Evolutionary conservation across 805 yeast genomes (phyloP).

Genomic region (Yarrowia deformans): DNA sequence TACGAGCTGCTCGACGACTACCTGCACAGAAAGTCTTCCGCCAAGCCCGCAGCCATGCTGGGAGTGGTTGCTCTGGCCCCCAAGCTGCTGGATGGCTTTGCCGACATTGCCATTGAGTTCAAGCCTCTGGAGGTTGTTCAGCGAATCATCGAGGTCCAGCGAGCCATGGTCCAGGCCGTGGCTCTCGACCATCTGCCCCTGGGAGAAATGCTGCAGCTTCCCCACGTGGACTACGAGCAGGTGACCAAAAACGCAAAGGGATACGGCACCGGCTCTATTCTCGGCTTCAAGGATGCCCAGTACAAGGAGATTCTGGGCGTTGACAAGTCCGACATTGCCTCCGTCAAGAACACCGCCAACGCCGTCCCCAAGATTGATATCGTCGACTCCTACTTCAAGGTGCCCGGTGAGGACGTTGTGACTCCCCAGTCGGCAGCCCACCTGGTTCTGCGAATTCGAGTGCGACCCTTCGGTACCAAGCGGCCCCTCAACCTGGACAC

Average conservation of each 20-base stretch:
- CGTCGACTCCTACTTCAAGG: conserved; percentile 74
- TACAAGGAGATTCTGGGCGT: conserved; percentile 28
- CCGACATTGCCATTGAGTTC: conserved; percentile 83
- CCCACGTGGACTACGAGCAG: conserved; percentile 64
- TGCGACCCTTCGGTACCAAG: conserved; percentile 68
- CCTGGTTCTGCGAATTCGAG: conserved; percentile 74
- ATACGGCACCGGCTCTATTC: conserved; percentile 28
- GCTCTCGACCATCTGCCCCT: conserved; percentile 56
- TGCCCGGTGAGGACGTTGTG: conserved; percentile 82
- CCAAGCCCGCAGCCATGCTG: conserved; percentile 61
- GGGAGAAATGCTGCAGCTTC: conserved; percentile 81
- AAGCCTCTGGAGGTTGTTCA: conserved; percentile 71
- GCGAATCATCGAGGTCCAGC: conserved; percentile 69
- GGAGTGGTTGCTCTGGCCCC: conserved; percentile 60
- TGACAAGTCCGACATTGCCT: not conserved
- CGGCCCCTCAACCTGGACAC: conserved; percentile 43
- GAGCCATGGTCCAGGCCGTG: conserved; percentile 79
- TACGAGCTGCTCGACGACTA: conserved; percentile 62
- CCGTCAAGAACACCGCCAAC: conserved; percentile 44
- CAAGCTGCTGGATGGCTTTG: conserved; percentile 68
- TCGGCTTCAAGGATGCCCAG: conserved; percentile 29
- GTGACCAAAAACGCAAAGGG: conserved; percentile 42
- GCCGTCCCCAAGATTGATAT: conserved; percentile 73
- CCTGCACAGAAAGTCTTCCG: conserved; percentile 58
- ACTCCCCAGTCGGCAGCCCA: conserved; percentile 79